Evolutionary conservation across 2,329 filamentous ascomycete genomes (phyloP).

Genomic region (Fusarium mundagurra): DNA sequence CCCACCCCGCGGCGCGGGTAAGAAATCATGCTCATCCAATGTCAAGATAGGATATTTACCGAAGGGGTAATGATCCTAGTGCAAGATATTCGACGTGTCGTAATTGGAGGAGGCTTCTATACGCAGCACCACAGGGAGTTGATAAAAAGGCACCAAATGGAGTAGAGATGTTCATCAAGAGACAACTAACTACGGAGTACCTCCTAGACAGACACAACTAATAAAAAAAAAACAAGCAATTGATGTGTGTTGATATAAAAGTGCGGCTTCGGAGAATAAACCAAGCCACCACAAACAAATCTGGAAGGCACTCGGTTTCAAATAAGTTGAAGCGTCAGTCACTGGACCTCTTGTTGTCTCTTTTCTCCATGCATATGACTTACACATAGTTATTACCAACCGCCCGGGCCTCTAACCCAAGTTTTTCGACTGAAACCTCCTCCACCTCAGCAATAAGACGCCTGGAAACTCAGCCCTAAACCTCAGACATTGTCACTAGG

Average conservation of each 20-base stretch:
- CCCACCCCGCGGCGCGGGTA: conserved; percentile 15
- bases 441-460: not conserved
- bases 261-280: conserved; percentile 24
- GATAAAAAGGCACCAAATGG: not conserved
- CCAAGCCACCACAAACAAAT: conserved; percentile 10
- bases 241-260: not conserved
- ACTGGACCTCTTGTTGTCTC: conserved; percentile 4
- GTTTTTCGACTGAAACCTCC: not conserved
- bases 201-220: not conserved
- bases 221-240: not conserved
- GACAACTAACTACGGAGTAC: not conserved
- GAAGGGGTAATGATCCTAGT: conserved; percentile 30
- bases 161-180: not conserved
- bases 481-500: conserved; percentile 1
- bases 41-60: conserved; percentile 26
- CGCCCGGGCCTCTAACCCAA: not conserved
- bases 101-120: conserved; percentile 8
- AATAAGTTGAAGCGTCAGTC: not conserved
- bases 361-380: conserved; percentile 3
- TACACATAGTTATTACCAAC: conserved; percentile 8
- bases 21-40: conserved; percentile 19
- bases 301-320: conserved; percentile 4
- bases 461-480: conserved; percentile 5
- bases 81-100: conserved; percentile 5
- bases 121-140: not conserved